Evolutionary conservation across 108 stramenopile genomes (phyloP).

Genomic region (Fistulifera solaris): DNA sequence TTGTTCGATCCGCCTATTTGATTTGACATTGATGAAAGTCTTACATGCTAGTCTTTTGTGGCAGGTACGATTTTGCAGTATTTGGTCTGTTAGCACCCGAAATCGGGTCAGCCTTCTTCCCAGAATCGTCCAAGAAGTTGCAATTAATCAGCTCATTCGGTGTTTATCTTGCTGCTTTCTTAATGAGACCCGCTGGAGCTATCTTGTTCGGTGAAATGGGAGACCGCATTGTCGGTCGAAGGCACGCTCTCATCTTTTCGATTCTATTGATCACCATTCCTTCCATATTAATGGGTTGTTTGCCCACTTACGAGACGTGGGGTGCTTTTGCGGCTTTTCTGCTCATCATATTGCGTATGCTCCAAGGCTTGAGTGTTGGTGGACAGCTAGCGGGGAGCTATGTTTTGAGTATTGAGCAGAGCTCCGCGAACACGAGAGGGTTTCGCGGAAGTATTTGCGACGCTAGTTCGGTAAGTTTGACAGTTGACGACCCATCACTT

Average conservation of each 20-base stretch:
- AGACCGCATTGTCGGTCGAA: conserved; percentile 56
- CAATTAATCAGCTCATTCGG: conserved; percentile 70
- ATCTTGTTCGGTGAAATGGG: conserved; percentile 63
- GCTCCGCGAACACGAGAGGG: conserved; percentile 34
- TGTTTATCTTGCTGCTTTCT: conserved; percentile 82
- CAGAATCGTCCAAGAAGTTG: conserved; percentile 37
- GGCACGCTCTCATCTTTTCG: conserved; percentile 54
- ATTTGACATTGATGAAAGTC: no score
- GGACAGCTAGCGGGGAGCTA: conserved; percentile 74
- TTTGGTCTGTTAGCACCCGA: conserved; percentile 75
- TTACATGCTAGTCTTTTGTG: neutral
- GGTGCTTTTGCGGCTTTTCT: conserved; percentile 52
- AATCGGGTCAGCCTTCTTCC: conserved; percentile 72
- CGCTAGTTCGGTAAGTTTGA: conserved; percentile 58
- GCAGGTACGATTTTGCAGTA: conserved; percentile 85
- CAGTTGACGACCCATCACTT: no score
- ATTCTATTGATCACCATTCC: conserved; percentile 64
- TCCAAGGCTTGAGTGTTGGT: conserved; percentile 82
- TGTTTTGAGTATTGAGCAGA: conserved; percentile 58
- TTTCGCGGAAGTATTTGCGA: conserved; percentile 61
- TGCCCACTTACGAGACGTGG: conserved; percentile 65
- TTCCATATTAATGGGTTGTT: conserved; percentile 74
- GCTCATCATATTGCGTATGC: conserved; percentile 57
- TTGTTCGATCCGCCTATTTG: no score
- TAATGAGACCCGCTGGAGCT: conserved; percentile 58